Evolutionary conservation across 495 filamentous ascomycete species (phyloP), one percentile per base, ranked within the genome.

Genomic region (Astrocystis sublimbata): DNA sequence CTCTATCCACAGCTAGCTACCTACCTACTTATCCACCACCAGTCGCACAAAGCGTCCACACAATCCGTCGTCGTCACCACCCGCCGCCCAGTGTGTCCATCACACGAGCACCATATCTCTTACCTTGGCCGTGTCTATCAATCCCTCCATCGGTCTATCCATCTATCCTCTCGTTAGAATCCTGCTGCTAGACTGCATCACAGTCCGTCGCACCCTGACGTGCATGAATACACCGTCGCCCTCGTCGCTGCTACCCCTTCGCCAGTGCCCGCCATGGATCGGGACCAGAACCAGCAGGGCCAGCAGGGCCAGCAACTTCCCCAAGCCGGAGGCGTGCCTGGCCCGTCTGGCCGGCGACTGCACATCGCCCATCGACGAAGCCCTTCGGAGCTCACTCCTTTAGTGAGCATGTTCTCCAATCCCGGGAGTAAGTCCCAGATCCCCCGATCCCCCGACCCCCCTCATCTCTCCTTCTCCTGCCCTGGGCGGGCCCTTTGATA

Each of bases 281-380:
- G n/a, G n/a, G n/a, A n/a, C n/a, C n/a, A n/a, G n/a, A n/a, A n/a
- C n/a, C n/a, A n/a, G n/a, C n/a, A n/a, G n/a, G n/a, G n/a, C 78
- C 91, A 92, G 77, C 86, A 87, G 69, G n/a, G n/a, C n/a, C 89
- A 76, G 66, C 76, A 78, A 67, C 77, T 77, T 75, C 79, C 79
- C 67, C 80, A 76, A 65, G 65, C 78, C 46, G 80, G 86, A 68
- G 89, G 87, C 71, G 86, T 89, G 52, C 86, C 88, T 74, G 92
- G 92, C 63, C 91, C 93, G 63, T 78, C 87, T 61, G 92, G 92
- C 67, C 92, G 94, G 71, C 89, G 92, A 75, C 86, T 98, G 67
- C 93, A 98, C 79, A 97, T 98, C 74, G 94, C 96, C 70, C 94
- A 98, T 78, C 88, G 94, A 71, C 86, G 94, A 76, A 98, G 92